Base-by-base conservation (phyloP, 2,329 filamentous ascomycete genomes). In the Trichoderma sp. region DNA sequence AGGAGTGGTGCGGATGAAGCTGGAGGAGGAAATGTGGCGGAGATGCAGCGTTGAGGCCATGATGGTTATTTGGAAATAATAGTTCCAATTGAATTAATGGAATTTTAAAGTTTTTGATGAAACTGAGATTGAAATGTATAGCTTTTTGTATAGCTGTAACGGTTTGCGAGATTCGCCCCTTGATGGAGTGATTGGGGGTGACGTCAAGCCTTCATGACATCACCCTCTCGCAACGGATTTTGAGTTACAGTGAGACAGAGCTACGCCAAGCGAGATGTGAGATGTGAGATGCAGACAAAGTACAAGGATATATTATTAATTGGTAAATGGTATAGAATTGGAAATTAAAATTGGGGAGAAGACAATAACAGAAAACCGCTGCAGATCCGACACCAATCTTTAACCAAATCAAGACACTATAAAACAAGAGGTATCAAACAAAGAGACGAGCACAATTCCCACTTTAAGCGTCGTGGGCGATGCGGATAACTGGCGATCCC, bases 401-500 rank as follows among this genome's bases (percentile, higher is more conserved):
- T 4, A 16, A 28, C 37, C 39, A 34, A 24, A 32, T 21, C 54
- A 5, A 34, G 39, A 54, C 1, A 54, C 24, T 24, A 43, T 2
- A 1, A 55, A 46, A 13, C 6, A 30, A 59, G 11, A 65, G 21
- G 24, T 6, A 32, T 16, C 14, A 59, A 13, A 43, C 11, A 16
- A 37, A 52, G 34, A 30, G 7, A 43, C 13, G 5, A 7, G 1
- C 28, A 11, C 54, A 28, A 30, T n/a, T 39, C 18, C 39, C 7
- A 7, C 3, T 10, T 46, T 32, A 54, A 55, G 49, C 65, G 6
- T 66, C 64, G 1, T 18, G 16, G 0, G 64, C 54, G 21, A 77
- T 68, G 61, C 78, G 75, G 24, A 82, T 76, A 49, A 81, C 65
- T 24, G 77, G 71, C 6, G 77, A 80, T 0, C 81, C 81, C 56